A percentile compares a stretch with the other conserved stretches of the same genome.
Evolutionary conservation across 257 asterid genomes (phyloP).

Genomic region (Dorcoceras hygrometricum): DNA sequence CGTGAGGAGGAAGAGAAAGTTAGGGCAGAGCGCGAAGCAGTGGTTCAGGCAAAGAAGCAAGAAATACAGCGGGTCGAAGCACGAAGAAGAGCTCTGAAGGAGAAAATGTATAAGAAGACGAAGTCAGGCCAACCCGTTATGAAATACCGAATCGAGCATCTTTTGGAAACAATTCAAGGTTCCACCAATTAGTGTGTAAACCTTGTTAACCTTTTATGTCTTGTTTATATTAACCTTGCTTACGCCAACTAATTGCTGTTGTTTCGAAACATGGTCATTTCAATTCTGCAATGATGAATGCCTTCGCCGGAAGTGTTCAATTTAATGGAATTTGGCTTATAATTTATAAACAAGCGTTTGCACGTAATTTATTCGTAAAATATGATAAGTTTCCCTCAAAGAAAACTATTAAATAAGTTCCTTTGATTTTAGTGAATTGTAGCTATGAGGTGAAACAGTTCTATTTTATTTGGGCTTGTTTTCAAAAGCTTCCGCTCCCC

Average conservation of each 20-base stretch:
- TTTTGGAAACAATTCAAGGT: conserved; percentile 65
- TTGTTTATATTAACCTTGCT: not conserved
- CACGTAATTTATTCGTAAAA: not conserved
- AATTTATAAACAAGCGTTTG: not conserved
- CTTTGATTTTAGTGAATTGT: not conserved
- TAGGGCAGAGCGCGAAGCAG: conserved; percentile 60
- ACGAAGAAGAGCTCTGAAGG: conserved; percentile 57
- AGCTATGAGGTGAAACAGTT: not conserved
- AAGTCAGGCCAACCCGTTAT: conserved; percentile 89
- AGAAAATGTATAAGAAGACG: conserved; percentile 89
- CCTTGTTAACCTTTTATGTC: conserved; percentile 6
- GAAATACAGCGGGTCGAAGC: conserved; percentile 52
- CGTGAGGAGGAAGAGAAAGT: conserved; percentile 61
- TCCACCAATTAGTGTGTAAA: conserved; percentile 31
- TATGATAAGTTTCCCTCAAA: not conserved
- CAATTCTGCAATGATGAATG: not conserved
- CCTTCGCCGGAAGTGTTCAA: not conserved
- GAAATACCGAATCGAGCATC: conserved; percentile 92
- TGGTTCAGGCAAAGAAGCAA: conserved; percentile 49
- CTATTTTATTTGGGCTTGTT: not conserved
- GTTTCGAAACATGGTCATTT: not conserved
- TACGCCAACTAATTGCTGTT: conserved; percentile 2
- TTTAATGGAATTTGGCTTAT: not conserved
- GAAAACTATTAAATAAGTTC: not conserved
- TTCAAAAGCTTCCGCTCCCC: not conserved